These are phyloP conservation scores for Geoglossum cookeanum DNA, from an alignment of 2,329 filamentous ascomycete genomes.

Conservation along the genomic window DNA sequence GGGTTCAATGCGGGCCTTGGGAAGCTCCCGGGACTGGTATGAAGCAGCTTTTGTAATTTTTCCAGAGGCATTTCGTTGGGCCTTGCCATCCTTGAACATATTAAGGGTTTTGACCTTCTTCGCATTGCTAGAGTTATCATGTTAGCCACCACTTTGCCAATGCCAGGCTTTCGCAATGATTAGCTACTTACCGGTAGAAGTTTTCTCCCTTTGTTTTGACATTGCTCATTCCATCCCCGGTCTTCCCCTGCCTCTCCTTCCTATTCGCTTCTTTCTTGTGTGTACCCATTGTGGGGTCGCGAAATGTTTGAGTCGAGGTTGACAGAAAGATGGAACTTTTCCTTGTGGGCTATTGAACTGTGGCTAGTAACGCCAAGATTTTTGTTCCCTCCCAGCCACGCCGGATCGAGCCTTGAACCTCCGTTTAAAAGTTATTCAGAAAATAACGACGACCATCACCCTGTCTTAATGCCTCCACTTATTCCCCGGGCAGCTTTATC, in stretches of 20 bases:
- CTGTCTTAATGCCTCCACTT: slow-evolving; percentile 22
- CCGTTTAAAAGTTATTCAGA: not conserved
- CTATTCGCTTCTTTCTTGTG: slow-evolving; percentile 80
- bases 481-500: slow-evolving; percentile 13
- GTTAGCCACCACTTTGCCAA: not conserved
- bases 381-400: not conserved
- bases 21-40: slow-evolving; percentile 67
- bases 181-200: slow-evolving; percentile 54
- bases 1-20: slow-evolving; percentile 75
- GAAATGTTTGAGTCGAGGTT: not conserved
- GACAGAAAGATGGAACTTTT: slow-evolving; percentile 11
- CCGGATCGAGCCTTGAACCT: not conserved
- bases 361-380: slow-evolving; percentile 1
- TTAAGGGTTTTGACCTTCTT: slow-evolving; percentile 82
- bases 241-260: slow-evolving; percentile 69
- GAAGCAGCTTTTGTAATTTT: slow-evolving; percentile 69
- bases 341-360: not conserved
- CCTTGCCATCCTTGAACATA: slow-evolving; percentile 75
- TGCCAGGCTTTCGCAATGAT: slow-evolving; percentile 11
- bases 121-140: slow-evolving; percentile 30
- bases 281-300: slow-evolving; percentile 47
- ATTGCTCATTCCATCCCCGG: slow-evolving; percentile 72
- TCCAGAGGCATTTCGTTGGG: slow-evolving; percentile 63
- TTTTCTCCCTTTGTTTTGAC: slow-evolving; percentile 93
- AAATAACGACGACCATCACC: slow-evolving; percentile 1